Base-by-base conservation (phyloP, 768 basidiomycete species). In the Tricholoma bakamatsutake region DNA sequence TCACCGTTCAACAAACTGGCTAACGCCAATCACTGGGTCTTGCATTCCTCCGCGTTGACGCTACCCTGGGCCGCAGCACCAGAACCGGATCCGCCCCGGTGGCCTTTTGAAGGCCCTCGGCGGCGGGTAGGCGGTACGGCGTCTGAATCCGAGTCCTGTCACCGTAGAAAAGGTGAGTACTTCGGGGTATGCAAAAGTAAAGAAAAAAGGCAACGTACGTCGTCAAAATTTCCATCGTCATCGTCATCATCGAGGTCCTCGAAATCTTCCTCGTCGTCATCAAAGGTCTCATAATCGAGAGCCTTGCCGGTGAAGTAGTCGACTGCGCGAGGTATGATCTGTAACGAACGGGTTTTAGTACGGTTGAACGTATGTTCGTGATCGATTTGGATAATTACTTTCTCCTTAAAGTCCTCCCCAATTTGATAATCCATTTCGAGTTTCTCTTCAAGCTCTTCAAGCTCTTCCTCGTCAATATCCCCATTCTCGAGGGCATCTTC, bases 271-370 rank as follows among this genome's bases (percentile, higher is more conserved):
- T 84, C 82, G 3, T 72, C 65, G 17, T 80, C 80, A 40, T 82
- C 84, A 46, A 76, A 60, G 61, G 78, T 68, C 39, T 91, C 91
- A 68, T 87, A 93, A 63, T 93, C 86, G 49, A 97, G 82, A 12
- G 94, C 93, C 73, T 95, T 95, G 61, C 95, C 95, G 5, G 94
- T 97, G 77, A 99, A 99, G 78, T 88, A 98, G 73, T 98, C 97
- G 56, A 98, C 76, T 11, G 94, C 96, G 59, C 90, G 90, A 53
- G 96, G 95, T 57, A 99, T 92, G 67, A 98, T 81, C 92, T 96
- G 61, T 2, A n/a, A 27, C 37, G 31, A 31, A 43, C 37, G 35
- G 13, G 50, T 7, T 21, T 28, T 53, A 30, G 35, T 43, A 39
- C 18, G 50, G 9, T n/a, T 51, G 18, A 8, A 37, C 33, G 40